Evolutionary conservation across 2,329 filamentous ascomycete species (phyloP).

Genomic region (Stagonosporopsis tanaceti): DNA sequence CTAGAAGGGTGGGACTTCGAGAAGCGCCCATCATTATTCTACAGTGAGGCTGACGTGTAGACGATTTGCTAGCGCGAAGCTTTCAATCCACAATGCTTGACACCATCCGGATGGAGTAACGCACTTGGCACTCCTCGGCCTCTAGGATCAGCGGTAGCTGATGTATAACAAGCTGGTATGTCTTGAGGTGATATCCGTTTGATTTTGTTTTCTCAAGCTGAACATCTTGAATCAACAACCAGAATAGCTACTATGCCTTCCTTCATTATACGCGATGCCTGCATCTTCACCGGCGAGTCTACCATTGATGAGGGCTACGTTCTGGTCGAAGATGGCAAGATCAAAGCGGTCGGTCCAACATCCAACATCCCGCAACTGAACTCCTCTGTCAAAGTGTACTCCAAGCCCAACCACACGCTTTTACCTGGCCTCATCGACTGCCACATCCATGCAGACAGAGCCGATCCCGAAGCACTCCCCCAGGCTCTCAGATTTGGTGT

Average conservation of each 20-base stretch:
- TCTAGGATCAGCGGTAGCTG: neutral
- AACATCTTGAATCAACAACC: neutral
- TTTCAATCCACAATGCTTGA: neutral
- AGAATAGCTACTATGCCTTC: conserved; percentile 33
- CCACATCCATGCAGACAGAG: conserved; percentile 58
- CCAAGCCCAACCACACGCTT: conserved; percentile 57
- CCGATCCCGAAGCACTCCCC: conserved; percentile 49
- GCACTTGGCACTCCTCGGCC: neutral
- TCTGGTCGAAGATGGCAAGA: conserved; percentile 53
- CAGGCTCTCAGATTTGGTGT: conserved; percentile 60
- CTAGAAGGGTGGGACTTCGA: neutral
- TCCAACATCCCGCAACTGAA: conserved; percentile 23
- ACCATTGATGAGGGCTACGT: conserved; percentile 53
- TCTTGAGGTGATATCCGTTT: neutral
- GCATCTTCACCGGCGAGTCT: conserved; percentile 57
- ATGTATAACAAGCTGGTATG: neutral
- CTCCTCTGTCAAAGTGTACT: conserved; percentile 41
- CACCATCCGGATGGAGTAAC: neutral
- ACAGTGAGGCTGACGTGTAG: neutral
- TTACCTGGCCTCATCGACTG: conserved; percentile 61
- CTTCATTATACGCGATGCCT: conserved; percentile 54
- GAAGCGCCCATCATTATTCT: neutral
- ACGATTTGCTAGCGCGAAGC: neutral
- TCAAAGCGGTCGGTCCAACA: conserved; percentile 42
- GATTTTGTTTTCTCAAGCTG: neutral